Percentiles rank a stretch among this genome's conserved stretches.
phyloP scores from a whole-genome alignment of 106 monocot species.

The Hemerocallis citrina region DNA sequence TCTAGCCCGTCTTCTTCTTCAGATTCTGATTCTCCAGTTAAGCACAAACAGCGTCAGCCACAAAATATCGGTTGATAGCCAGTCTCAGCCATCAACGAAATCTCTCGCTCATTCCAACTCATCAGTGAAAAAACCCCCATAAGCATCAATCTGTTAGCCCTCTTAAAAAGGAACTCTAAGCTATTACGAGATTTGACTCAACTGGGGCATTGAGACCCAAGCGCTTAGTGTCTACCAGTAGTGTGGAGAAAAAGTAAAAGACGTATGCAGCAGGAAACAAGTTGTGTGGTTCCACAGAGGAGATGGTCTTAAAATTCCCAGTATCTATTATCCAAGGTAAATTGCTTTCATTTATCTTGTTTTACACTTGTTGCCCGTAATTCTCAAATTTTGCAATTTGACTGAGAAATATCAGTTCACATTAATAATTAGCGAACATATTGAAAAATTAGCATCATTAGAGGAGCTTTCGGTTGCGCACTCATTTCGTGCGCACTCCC shows the following conservation, averaged over 20 bases:
- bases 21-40: slow-evolving; percentile 29
- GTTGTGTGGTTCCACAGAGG: slow-evolving; percentile 7
- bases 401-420: no score
- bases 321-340: no score
- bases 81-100: background rate
- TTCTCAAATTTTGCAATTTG: no score
- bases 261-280: slow-evolving; percentile 16
- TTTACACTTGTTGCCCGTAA: no score
- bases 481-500: no score
- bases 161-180: slow-evolving; percentile 16
- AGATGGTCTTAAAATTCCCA: slow-evolving; percentile 29
- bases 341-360: no score
- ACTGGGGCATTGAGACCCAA: slow-evolving; percentile 5
- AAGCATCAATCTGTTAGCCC: slow-evolving; percentile 13
- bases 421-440: no score
- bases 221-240: slow-evolving; percentile 10
- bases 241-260: slow-evolving; percentile 24
- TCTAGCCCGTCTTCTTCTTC: slow-evolving; percentile 35
- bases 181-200: slow-evolving; percentile 11
- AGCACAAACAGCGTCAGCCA: background rate
- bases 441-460: no score
- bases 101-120: background rate
- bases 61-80: background rate
- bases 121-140: background rate
- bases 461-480: no score